Evolutionary conservation across 306 rosid genomes (phyloP).

Genomic region (Oxytropis ochrocephala): DNA sequence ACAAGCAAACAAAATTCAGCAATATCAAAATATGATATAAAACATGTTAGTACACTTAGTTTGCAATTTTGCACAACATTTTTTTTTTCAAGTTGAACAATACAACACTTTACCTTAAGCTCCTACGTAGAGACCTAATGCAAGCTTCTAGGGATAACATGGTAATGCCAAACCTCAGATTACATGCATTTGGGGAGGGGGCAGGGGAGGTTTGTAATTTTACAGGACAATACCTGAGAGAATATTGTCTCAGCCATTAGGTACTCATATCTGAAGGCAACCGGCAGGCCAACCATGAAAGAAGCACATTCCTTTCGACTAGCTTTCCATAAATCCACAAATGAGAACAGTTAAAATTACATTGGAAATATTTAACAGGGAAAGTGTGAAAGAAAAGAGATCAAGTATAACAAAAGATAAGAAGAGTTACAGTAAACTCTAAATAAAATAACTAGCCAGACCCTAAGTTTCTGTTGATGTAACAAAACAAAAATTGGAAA

Average conservation of each 20-base stretch:
- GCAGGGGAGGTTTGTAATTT: background rate
- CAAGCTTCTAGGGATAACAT: background rate
- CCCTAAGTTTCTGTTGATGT: background rate
- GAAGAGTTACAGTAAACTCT: background rate
- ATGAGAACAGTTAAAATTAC: constrained; percentile 33
- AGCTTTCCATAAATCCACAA: constrained; percentile 79
- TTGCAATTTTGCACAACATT: background rate
- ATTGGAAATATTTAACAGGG: background rate
- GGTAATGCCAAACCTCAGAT: background rate
- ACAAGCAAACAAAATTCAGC: too few species aligned
- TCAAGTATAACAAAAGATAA: background rate
- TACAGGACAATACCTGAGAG: constrained; percentile 65
- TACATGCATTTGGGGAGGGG: background rate
- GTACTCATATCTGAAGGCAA: constrained; percentile 90
- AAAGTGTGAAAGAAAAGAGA: background rate
- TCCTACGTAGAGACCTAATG: constrained; percentile 6
- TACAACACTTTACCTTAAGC: background rate
- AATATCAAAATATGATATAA: too few species aligned
- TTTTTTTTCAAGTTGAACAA: too few species aligned
- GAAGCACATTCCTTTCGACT: constrained; percentile 99
- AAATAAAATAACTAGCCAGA: background rate
- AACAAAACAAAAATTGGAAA: background rate
- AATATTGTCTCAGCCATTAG: constrained; percentile 99
- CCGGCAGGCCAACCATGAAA: constrained; percentile 93
- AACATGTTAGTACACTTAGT: background rate